Conservation (phyloP, 1,139 yeast genomes). For the Saccharomycopsis hybrid region DNA sequence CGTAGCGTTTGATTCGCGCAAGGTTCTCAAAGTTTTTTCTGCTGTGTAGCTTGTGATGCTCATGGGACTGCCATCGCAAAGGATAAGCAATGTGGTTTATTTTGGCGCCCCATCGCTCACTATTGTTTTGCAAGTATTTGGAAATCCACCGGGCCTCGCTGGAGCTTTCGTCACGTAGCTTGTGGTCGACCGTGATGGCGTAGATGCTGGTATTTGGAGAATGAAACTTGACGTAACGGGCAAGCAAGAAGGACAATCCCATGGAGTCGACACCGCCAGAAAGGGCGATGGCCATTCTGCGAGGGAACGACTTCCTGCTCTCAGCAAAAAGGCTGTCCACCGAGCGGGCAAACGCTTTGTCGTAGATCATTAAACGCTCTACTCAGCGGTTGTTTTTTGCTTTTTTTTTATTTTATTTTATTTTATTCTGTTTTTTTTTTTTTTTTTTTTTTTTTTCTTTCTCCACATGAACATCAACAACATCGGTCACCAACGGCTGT, state of each 20-base stretch:
- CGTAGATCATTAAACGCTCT: too few species aligned
- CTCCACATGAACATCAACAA: too few species aligned
- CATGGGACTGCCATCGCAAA: constrained; percentile 29
- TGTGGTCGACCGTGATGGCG: constrained; percentile 42
- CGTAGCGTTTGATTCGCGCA: constrained; percentile 42
- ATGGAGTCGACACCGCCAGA: constrained; percentile 60
- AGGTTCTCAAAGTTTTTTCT: constrained; percentile 42
- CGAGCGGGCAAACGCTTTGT: too few species aligned
- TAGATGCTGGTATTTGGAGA: constrained; percentile 26
- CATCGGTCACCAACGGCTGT: too few species aligned
- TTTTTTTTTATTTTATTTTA: too few species aligned
- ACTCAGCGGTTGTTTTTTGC: too few species aligned
- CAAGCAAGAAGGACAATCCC: constrained; percentile 38
- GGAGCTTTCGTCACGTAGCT: constrained; percentile 33
- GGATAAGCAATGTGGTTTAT: constrained; percentile 33
- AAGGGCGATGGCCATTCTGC: constrained; percentile 32
- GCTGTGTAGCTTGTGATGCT: constrained; percentile 24
- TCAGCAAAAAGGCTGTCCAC: background rate
- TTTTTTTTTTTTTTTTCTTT: too few species aligned
- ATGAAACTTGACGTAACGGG: constrained; percentile 26
- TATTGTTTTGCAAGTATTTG: constrained; percentile 23
- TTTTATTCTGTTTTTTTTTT: too few species aligned
- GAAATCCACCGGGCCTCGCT: constrained; percentile 36
- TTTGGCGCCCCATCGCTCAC: background rate
- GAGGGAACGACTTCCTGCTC: background rate